Percentiles rank a stretch among this genome's conserved stretches.
Conservation (phyloP, 1,284 basidiomycete genomes). For the Cutaneotrichosporon mucoides region DNA sequence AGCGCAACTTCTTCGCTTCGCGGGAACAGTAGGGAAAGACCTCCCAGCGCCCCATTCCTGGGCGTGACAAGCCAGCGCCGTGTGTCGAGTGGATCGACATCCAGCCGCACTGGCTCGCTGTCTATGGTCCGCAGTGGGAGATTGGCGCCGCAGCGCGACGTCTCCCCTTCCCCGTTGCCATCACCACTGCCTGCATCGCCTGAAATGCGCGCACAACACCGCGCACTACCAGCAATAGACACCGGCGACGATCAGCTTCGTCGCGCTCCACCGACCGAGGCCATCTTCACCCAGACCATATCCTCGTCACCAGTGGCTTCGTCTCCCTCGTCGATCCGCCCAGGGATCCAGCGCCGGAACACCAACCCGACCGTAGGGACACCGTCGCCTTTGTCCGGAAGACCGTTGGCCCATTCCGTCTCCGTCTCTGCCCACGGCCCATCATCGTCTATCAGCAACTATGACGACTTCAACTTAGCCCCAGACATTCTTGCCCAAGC, state of each 20-base stretch:
- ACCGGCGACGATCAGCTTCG: constrained; percentile 2
- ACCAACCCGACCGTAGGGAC: constrained; percentile 29
- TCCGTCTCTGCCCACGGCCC: constrained; percentile 9
- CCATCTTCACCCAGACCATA: background rate
- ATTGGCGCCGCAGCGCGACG: constrained; percentile 22
- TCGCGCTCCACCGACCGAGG: background rate
- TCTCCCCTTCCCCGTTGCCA: background rate
- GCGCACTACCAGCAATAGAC: constrained; percentile 1
- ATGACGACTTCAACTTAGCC: constrained; percentile 13
- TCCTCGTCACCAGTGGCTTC: background rate
- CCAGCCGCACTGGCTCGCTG: constrained; percentile 39
- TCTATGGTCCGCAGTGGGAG: constrained; percentile 37
- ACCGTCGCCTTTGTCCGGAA: constrained; percentile 4
- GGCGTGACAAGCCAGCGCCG: constrained; percentile 13
- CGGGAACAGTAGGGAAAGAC: background rate
- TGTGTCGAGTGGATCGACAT: constrained; percentile 25
- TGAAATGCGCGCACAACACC: background rate
- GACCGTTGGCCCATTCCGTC: constrained; percentile 7
- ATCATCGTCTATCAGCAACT: background rate
- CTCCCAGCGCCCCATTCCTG: constrained; percentile 8
- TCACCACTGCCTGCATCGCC: background rate
- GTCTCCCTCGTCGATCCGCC: constrained; percentile 2
- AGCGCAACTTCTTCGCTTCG: background rate
- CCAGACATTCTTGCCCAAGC: constrained; percentile 74
- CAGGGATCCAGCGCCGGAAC: constrained; percentile 30